Conservation (phyloP, 1,284 basidiomycete genomes). For the Rhodotorula sp. region DNA sequence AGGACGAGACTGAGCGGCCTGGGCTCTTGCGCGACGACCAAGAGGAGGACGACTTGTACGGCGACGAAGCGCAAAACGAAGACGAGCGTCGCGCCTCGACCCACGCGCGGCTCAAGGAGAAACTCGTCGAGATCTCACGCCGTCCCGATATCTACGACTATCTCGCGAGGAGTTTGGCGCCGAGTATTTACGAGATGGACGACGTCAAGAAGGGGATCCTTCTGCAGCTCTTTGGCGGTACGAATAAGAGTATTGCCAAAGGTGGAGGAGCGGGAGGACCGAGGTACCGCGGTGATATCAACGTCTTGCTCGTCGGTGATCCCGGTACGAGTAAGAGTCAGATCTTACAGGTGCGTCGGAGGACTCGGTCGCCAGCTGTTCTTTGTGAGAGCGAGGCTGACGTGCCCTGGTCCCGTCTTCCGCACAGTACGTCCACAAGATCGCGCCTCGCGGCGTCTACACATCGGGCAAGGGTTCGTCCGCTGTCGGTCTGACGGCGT, state of each 20-base stretch:
- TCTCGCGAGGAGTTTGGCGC: conserved; percentile 80
- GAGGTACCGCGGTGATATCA: conserved; percentile 95
- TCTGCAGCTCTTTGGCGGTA: conserved; percentile 93
- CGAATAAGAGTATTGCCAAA: conserved; percentile 88
- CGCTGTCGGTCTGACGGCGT: conserved; percentile 95
- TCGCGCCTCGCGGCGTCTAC: conserved; percentile 94
- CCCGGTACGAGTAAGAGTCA: conserved; percentile 97
- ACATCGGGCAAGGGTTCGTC: conserved; percentile 97
- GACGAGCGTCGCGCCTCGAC: conserved; percentile 51
- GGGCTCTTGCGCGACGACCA: conserved; percentile 1
- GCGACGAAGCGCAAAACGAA: conserved; percentile 54
- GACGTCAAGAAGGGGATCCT: conserved; percentile 98
- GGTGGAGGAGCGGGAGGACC: conserved; percentile 95
- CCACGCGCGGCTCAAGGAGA: conserved; percentile 57
- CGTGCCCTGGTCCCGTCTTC: neutral
- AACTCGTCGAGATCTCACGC: conserved; percentile 66
- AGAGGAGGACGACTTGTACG: conserved; percentile 46
- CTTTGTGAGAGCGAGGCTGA: neutral
- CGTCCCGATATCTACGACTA: conserved; percentile 83
- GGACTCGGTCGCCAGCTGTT: neutral
- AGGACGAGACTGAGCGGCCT: conserved; percentile 33
- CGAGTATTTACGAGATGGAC: conserved; percentile 96
- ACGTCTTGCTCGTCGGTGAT: conserved; percentile 93
- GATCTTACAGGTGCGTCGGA: conserved; percentile 69
- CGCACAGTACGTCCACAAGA: conserved; percentile 91